Conservation (phyloP, 345 rosid species). For the Acer negundo region DNA sequence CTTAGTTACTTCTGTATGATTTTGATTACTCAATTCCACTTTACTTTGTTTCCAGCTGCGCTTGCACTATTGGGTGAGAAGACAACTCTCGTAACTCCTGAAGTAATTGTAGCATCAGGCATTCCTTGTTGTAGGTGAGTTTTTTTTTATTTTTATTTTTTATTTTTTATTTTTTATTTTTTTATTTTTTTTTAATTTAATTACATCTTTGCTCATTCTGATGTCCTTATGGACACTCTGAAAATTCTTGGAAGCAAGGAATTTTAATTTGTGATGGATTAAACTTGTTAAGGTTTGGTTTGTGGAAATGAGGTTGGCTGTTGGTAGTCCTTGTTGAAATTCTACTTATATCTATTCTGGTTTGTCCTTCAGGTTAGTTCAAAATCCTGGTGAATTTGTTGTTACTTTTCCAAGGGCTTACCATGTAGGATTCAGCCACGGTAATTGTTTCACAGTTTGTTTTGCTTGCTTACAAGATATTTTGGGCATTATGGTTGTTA, state of each 20-base stretch:
- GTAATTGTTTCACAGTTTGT: constrained; percentile 53
- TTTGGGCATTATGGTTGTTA: constrained; percentile 13
- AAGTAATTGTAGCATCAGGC: constrained; percentile 72
- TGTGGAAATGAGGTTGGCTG: constrained; percentile 5
- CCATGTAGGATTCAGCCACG: constrained; percentile 99
- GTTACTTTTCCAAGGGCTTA: constrained; percentile 99
- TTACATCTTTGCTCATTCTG: constrained; percentile 8
- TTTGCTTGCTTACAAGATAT: constrained; percentile 11
- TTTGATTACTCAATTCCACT: constrained; percentile 19
- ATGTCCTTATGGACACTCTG: constrained; percentile 7
- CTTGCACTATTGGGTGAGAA: constrained; percentile 90
- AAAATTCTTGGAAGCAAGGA: neutral
- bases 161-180: too few species aligned
- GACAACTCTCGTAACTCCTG: constrained; percentile 96
- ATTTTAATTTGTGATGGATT: constrained; percentile 12
- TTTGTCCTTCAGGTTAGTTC: constrained; percentile 74
- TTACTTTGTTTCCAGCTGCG: constrained; percentile 65
- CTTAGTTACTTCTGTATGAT: constrained; percentile 7
- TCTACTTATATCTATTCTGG: constrained; percentile 27
- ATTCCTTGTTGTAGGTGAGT: constrained; percentile 97
- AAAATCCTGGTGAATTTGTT: constrained; percentile 98
- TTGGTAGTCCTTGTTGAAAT: constrained; percentile 24
- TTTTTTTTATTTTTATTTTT: too few species aligned
- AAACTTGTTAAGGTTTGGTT: neutral
- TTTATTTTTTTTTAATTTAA: too few species aligned